Evolutionary conservation across 208 protist species (phyloP).

Genomic region (Polymyxa betae): DNA sequence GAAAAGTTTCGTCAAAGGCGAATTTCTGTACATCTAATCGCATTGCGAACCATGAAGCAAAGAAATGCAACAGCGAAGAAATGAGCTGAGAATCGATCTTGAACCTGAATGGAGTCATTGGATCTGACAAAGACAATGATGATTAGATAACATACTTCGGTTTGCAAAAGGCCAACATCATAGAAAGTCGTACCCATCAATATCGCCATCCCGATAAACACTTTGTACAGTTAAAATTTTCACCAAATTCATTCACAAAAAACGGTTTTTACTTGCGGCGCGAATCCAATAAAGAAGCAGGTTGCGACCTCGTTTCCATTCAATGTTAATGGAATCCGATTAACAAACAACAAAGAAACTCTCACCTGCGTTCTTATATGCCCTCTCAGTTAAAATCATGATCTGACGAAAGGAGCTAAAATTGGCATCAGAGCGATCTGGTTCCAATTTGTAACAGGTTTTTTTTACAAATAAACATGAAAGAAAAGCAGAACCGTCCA

Average conservation of each 20-base stretch:
- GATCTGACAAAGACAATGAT: background rate
- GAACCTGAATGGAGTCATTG: background rate
- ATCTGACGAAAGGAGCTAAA: background rate
- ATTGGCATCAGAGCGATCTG: too few relatives aligned
- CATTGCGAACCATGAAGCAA: constrained; percentile 22
- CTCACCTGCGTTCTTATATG: constrained; percentile 48
- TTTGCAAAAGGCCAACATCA: constrained; percentile 2
- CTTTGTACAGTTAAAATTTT: background rate
- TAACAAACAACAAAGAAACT: background rate
- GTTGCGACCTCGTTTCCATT: background rate
- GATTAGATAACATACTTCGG: background rate
- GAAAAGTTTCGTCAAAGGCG: background rate
- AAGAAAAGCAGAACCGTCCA: background rate
- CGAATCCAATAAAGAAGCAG: constrained; percentile 40
- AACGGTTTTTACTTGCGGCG: constrained; percentile 11
- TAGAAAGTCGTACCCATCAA: constrained; percentile 42
- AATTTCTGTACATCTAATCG: background rate
- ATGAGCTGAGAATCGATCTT: constrained; percentile 40
- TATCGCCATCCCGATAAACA: constrained; percentile 33
- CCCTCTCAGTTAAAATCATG: background rate
- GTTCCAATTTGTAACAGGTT: too few relatives aligned
- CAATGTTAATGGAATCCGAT: too few relatives aligned
- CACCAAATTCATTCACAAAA: background rate
- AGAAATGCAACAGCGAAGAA: constrained; percentile 44
- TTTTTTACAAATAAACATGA: background rate